phyloP scores from a whole-genome alignment of 306 rosid genomes.

The Vicia sativa region DNA sequence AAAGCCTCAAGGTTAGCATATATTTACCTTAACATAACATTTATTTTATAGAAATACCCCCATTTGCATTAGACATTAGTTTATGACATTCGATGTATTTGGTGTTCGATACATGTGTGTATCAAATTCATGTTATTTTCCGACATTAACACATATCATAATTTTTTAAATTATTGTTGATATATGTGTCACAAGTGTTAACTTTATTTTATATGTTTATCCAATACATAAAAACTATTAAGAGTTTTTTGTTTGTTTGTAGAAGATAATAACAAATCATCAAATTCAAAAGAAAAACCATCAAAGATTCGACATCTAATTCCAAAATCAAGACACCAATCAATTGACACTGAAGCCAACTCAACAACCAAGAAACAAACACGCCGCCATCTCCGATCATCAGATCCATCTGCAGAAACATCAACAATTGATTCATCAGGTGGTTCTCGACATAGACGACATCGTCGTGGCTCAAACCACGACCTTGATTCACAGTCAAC shows the following conservation, averaged over 20 bases:
- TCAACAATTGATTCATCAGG: constrained; percentile 43
- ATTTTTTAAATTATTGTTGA: no score
- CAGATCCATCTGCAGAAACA: constrained; percentile 45
- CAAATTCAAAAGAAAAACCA: constrained; percentile 3
- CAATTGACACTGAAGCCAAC: constrained; percentile 27
- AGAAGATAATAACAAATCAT: not conserved
- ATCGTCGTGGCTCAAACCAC: constrained; percentile 37
- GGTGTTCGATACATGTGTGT: no score
- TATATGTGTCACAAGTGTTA: no score
- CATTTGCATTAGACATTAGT: no score
- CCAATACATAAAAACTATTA: no score
- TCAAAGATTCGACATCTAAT: constrained; percentile 6
- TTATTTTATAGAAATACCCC: no score
- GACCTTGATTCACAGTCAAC: constrained; percentile 42
- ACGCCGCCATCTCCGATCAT: constrained; percentile 52
- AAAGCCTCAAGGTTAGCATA: constrained; percentile 53
- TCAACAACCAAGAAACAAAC: constrained; percentile 43
- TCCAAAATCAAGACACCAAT: constrained; percentile 50
- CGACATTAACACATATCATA: no score
- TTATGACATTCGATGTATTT: no score
- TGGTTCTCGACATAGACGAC: constrained; percentile 50
- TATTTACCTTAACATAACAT: not conserved
- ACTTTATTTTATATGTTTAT: no score
- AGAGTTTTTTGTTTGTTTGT: not conserved
- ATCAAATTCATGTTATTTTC: no score